Conservation (phyloP, 345 rosid genomes). For the Zanthoxylum bungeanum region DNA sequence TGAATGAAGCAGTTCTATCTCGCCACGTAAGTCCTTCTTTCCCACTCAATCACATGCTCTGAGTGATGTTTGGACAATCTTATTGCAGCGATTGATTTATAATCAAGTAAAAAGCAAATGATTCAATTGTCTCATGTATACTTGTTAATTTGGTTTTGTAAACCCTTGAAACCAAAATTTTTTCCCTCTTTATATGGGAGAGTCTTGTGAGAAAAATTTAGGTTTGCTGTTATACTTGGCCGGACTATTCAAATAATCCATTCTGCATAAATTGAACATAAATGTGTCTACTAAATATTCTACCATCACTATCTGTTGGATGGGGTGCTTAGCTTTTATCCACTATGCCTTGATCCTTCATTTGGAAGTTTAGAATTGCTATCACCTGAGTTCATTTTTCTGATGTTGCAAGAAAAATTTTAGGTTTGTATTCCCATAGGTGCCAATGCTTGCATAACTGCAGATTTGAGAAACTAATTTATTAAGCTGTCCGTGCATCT, state of each 20-base stretch:
- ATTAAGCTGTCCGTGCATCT: background rate
- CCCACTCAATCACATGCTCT: constrained; percentile 1
- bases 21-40: constrained; percentile 59
- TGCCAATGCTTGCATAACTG: background rate
- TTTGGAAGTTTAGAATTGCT: background rate
- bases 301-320: background rate
- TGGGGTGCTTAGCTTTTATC: background rate
- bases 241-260: background rate
- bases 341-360: background rate
- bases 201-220: no score
- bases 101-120: background rate
- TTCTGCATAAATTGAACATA: background rate
- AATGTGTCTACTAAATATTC: background rate
- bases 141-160: constrained; percentile 5
- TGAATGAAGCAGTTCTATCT: constrained; percentile 77
- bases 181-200: background rate
- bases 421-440: background rate
- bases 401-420: background rate
- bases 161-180: background rate
- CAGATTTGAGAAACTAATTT: background rate
- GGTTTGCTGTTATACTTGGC: background rate
- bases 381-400: background rate
- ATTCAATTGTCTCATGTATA: background rate
- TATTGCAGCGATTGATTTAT: background rate
- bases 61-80: background rate